Conservation (phyloP, 768 basidiomycete species). For the Leccinum obscurum region DNA sequence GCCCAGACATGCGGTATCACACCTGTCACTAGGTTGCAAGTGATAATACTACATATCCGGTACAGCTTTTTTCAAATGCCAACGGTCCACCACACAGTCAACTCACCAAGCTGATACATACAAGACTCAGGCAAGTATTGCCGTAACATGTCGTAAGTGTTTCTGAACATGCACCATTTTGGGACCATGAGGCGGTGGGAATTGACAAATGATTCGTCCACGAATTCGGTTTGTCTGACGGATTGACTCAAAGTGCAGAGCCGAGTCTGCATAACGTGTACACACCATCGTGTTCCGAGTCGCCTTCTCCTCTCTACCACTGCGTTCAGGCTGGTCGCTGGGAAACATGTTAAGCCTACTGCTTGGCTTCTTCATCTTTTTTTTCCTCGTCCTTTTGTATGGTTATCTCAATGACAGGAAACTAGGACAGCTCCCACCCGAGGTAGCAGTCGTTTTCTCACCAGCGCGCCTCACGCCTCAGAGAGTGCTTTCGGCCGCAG, state of each 20-base stretch:
- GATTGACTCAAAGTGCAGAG: not conserved
- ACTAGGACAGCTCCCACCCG: conserved; percentile 49
- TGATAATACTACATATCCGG: not conserved
- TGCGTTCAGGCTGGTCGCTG: not conserved
- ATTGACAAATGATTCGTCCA: not conserved
- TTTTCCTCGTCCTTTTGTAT: conserved; percentile 35
- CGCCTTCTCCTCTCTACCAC: not conserved
- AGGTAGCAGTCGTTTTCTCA: conserved; percentile 45
- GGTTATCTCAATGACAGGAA: conserved; percentile 53
- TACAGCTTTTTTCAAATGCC: not conserved
- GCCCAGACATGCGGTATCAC: not conserved
- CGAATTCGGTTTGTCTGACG: not conserved
- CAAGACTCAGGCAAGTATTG: not conserved
- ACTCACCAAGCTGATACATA: not conserved
- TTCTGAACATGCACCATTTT: not conserved
- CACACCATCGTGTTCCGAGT: not conserved
- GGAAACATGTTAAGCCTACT: conserved; percentile 22
- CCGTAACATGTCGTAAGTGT: not conserved
- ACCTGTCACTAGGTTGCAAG: not conserved
- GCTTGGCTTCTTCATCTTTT: conserved; percentile 5
- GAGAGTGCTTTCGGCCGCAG: conserved; percentile 41
- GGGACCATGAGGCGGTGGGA: not conserved
- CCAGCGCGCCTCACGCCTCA: conserved; percentile 50
- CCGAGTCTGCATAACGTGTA: not conserved
- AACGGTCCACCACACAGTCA: not conserved